Evolutionary conservation across 2,329 filamentous ascomycete species (phyloP).

Genomic region (Ceratocystis harringtonii): DNA sequence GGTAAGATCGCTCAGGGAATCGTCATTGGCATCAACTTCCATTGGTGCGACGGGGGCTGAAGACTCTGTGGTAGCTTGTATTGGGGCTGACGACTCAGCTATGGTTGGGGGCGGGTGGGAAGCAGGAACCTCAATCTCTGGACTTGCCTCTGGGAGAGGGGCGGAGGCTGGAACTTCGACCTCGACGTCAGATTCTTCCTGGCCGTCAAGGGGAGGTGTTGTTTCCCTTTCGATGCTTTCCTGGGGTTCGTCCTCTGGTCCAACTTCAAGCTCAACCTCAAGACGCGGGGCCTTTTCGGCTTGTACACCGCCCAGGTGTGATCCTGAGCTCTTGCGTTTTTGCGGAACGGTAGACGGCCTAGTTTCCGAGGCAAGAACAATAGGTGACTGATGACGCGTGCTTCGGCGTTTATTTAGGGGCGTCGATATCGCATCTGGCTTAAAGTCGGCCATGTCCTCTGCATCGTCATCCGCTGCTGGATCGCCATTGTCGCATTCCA

Average conservation of each 20-base stretch:
- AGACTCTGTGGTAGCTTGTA: neutral
- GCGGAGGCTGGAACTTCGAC: conserved; percentile 15
- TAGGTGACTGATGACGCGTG: conserved; percentile 20
- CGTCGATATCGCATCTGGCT: conserved; percentile 53
- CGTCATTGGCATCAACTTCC: conserved; percentile 6
- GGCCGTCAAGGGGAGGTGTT: neutral
- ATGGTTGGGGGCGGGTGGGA: conserved; percentile 11
- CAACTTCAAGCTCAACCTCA: conserved; percentile 21
- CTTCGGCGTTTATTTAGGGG: conserved; percentile 38
- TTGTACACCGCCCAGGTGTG: conserved; percentile 26
- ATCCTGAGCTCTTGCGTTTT: conserved; percentile 43
- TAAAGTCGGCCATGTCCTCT: conserved; percentile 35
- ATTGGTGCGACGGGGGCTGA: conserved; percentile 7
- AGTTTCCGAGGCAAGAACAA: neutral
- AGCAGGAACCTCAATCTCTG: conserved; percentile 14
- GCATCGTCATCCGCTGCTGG: conserved; percentile 21
- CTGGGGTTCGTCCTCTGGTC: conserved; percentile 13
- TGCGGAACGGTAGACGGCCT: conserved; percentile 19
- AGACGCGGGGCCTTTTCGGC: conserved; percentile 27
- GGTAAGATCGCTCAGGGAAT: conserved; percentile 23
- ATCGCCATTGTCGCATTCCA: conserved; percentile 22
- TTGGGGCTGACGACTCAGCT: neutral
- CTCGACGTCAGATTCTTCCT: conserved; percentile 2
- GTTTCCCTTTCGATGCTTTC: neutral
- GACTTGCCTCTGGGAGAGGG: neutral